Evolutionary conservation across 2,329 filamentous ascomycete genomes (phyloP), one percentile per base, ranked within the genome.

Genomic region (Trichocomaceae sp.): DNA sequence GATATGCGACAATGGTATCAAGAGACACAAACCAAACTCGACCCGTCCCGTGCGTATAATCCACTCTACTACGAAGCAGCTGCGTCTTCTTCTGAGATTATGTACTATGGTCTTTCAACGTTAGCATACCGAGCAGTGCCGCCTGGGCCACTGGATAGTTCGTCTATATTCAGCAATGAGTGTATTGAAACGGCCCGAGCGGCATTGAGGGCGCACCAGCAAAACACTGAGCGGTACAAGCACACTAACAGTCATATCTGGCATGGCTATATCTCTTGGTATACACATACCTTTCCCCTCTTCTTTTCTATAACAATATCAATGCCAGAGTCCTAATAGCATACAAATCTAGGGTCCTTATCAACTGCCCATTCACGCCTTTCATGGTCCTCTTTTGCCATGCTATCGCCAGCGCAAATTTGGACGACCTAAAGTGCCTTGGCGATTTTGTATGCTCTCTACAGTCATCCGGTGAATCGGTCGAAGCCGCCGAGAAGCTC

Each of bases 401-500:
- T 35, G 63, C 62, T 2, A 69, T 73, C 15, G 79, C 83, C 59
- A 78, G 79, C 0, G 74, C 77, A 3, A 65, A 73, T 26, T 66
- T 71, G 6, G 64, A 64, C 4, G 81, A 84, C 59, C 70, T 85
- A 5, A 62, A 69, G 41, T 73, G 77, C 2, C 71, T 85, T 2
- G 71, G 73, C 20, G 71, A 75, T 3, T 84, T 84, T 59, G 77
- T 78, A 42, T 63, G 69, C 10, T 81, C 79, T 2, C 73, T 83
- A 2, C 72, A 79, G 57, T 72, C 73, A 2, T 72, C 73, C 2
- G 72, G 72, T 41, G 72, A 72, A 20, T 66, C 75, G 1, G 82
- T 79, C 2, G 78, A 82, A 62, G 76, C 78, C 5, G 74, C 80
- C 17, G 75, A 78, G 47, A 82, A 80, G 61, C 72, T 84, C 17